phyloP scores from a whole-genome alignment of 495 filamentous ascomycete genomes.

The Aspergillus bridgeri region DNA sequence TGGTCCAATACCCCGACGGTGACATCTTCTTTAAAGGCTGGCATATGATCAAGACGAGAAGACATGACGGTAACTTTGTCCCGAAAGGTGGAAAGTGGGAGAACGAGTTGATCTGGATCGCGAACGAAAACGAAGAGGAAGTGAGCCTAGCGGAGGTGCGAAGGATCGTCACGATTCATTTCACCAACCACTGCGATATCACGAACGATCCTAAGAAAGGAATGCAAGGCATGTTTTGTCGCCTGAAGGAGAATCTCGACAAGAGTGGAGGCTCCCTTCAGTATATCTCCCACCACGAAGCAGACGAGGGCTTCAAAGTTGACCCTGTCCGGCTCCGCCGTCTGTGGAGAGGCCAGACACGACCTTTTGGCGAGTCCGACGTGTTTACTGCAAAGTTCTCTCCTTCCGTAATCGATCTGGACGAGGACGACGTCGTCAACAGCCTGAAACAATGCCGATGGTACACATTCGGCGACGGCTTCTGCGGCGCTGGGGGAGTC shows the following conservation, averaged over 20 bases:
- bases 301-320: conserved; percentile 13
- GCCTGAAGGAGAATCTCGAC: conserved; percentile 22
- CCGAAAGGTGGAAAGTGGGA: conserved; percentile 8
- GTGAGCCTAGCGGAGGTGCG: conserved; percentile 22
- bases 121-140: conserved; percentile 9
- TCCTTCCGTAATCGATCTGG: conserved; percentile 21
- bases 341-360: conserved; percentile 31
- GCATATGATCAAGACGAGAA: conserved; percentile 10
- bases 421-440: background rate
- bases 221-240: conserved; percentile 27
- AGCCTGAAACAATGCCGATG: conserved; percentile 9
- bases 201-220: conserved; percentile 5
- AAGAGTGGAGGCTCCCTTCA: conserved; percentile 23
- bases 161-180: conserved; percentile 21
- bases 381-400: conserved; percentile 7
- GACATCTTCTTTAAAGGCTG: conserved; percentile 21
- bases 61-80: conserved; percentile 15
- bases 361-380: conserved; percentile 24
- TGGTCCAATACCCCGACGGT: conserved; percentile 6
- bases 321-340: conserved; percentile 19
- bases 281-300: conserved; percentile 28
- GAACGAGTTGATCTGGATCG: conserved; percentile 29
- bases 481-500: conserved; percentile 75
- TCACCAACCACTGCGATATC: conserved; percentile 31
- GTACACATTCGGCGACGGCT: conserved; percentile 68